Percentiles rank a stretch among this genome's conserved stretches.
phyloP scores from a whole-genome alignment of 345 rosid species.

The Draba incana region DNA sequence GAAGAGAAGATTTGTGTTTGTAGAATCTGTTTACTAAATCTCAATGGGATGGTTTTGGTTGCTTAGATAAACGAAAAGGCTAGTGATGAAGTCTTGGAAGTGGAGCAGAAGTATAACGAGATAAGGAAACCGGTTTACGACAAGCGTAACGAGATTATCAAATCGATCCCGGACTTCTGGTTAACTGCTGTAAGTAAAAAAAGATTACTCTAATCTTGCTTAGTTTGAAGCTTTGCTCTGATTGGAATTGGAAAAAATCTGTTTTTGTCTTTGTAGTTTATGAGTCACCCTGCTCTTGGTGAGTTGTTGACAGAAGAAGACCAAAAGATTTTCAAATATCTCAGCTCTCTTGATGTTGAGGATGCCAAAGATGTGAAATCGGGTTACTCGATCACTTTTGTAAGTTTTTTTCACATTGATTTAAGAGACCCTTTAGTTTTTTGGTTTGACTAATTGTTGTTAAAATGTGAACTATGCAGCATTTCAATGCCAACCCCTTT shows the following conservation, averaged over 20 bases:
- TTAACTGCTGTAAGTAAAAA: slow-evolving; percentile 74
- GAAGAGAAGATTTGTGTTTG: no score
- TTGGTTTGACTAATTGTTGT: slow-evolving; percentile 7
- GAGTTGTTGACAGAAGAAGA: slow-evolving; percentile 82
- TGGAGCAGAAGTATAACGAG: slow-evolving; percentile 84
- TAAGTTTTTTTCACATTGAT: slow-evolving; percentile 47
- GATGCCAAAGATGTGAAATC: slow-evolving; percentile 93
- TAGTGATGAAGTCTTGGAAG: slow-evolving; percentile 86
- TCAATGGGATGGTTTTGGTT: background rate
- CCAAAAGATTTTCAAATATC: slow-evolving; percentile 85
- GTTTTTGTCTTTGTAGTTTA: slow-evolving; percentile 52
- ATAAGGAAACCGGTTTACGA: slow-evolving; percentile 86
- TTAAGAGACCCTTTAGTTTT: slow-evolving; percentile 7
- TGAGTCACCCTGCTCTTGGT: slow-evolving; percentile 89
- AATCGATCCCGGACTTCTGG: slow-evolving; percentile 92
- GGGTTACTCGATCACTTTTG: slow-evolving; percentile 87
- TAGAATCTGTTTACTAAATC: no score
- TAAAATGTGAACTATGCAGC: slow-evolving; percentile 44
- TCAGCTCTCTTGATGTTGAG: slow-evolving; percentile 82
- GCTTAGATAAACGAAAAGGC: slow-evolving; percentile 85
- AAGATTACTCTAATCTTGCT: slow-evolving; percentile 12
- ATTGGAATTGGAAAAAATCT: background rate
- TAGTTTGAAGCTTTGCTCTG: background rate
- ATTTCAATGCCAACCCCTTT: slow-evolving; percentile 75
- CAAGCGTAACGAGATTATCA: slow-evolving; percentile 75